Base-by-base conservation (phyloP, 2,329 filamentous ascomycete genomes). In the Sclerotinia trifoliorum region DNA sequence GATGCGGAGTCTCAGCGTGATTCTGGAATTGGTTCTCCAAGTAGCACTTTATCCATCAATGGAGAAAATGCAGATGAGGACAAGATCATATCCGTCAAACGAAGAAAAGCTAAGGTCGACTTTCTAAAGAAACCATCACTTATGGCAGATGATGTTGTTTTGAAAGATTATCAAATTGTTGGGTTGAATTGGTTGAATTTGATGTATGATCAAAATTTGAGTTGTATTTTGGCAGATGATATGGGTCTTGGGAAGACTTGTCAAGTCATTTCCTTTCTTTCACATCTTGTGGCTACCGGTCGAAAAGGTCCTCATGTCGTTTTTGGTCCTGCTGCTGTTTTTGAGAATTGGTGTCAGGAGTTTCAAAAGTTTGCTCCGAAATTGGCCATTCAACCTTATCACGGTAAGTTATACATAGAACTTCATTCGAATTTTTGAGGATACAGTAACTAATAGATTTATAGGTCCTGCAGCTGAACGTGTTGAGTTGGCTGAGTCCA, bases 181-280 rank as follows among this genome's bases (percentile, higher is more conserved):
- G 95, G 95, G 5, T 85, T 99, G 64, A 98, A 98, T 77, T 99
- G 95, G 95, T 85, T 99, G 76, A 88, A 89, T 67, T 80, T 98
- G 57, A 84, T 99, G 19, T 96, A 93, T 80, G 84, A 89, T 65
- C 88, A 91, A 68, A 84, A 88, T 39, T 85, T 96, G 64, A 94
- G 92, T 57, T 94, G 93, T 71, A 98, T 99, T 68, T 83, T 99
- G 24, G 95, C 95, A 1, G 95, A 99, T 77, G 95, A 99, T 77
- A 99, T 99, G 95, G 95, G 92, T 64, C 82, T 94, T 52, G 95
- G 95, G 57, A 99, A 99, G 83, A 99, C 95, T 0, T 97, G 93
- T 74, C 94, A 99, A 76, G 93, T 98, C 70, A 97, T 99, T 73
- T 89, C 93, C 0, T 93, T 99, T 75, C 84, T 99, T 57, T 91